These are phyloP conservation scores for Colletotrichum abscissum DNA, from an alignment of 2,329 filamentous ascomycete species.

Conservation along the genomic window DNA sequence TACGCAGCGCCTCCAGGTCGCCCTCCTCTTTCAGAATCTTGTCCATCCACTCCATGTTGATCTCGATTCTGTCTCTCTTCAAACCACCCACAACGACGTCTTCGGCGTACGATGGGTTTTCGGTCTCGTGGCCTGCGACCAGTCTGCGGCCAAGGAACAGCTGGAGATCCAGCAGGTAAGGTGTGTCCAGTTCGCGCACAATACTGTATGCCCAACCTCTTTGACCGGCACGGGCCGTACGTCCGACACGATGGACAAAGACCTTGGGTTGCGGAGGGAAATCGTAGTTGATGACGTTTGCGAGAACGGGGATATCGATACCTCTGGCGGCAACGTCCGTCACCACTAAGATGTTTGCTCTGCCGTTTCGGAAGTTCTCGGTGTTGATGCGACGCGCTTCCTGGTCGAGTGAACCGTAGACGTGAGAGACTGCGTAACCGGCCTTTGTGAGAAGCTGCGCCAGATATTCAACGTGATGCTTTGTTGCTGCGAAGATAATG, in stretches of 20 bases:
- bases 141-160: slow-evolving; percentile 91
- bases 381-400: slow-evolving; percentile 93
- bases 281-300: slow-evolving; percentile 98
- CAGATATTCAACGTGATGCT: slow-evolving; percentile 97
- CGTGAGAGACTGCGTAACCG: slow-evolving; percentile 92
- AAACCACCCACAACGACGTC: slow-evolving; percentile 87
- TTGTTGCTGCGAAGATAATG: slow-evolving; percentile 93
- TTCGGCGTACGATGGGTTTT: slow-evolving; percentile 77
- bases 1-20: slow-evolving; percentile 77
- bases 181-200: slow-evolving; percentile 86
- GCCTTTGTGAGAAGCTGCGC: slow-evolving; percentile 81
- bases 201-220: slow-evolving; percentile 96
- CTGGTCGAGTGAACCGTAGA: slow-evolving; percentile 95
- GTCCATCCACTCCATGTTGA: slow-evolving; percentile 83
- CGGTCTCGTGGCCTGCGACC: slow-evolving; percentile 76
- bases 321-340: slow-evolving; percentile 96
- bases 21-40: slow-evolving; percentile 80
- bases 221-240: slow-evolving; percentile 93
- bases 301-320: slow-evolving; percentile 96
- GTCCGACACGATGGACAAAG: slow-evolving; percentile 94
- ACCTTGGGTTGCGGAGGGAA: slow-evolving; percentile 97
- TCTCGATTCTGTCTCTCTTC: slow-evolving; percentile 78
- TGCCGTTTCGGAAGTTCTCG: slow-evolving; percentile 85
- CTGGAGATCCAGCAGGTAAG: slow-evolving; percentile 93
- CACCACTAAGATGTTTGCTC: slow-evolving; percentile 91